These are phyloP conservation scores for Saccharomycopsis javanensis DNA, from an alignment of 805 yeast species.

Conservation along the genomic window DNA sequence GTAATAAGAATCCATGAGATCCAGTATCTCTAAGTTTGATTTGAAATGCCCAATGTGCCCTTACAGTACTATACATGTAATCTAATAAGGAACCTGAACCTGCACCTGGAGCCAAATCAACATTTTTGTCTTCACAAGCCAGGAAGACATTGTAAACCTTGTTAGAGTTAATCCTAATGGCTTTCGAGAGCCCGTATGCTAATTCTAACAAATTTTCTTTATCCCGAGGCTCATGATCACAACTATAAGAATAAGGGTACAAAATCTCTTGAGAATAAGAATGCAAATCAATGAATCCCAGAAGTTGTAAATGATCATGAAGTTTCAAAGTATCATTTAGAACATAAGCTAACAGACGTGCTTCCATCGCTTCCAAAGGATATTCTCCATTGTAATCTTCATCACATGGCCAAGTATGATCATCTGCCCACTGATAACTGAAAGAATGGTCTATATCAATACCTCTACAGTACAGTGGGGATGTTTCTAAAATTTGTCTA, in stretches of 20 bases:
- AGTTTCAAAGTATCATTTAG: conserved; percentile 29
- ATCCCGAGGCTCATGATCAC: conserved; percentile 65
- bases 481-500: conserved; percentile 53
- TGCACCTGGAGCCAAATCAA: conserved; percentile 61
- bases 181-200: conserved; percentile 71
- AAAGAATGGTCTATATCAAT: conserved; percentile 82
- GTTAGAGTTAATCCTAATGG: conserved; percentile 56
- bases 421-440: conserved; percentile 66
- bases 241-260: conserved; percentile 76
- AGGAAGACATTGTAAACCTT: conserved; percentile 59
- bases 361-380: conserved; percentile 60
- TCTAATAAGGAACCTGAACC: conserved; percentile 78
- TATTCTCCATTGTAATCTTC: conserved; percentile 74
- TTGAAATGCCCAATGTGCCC: conserved; percentile 79
- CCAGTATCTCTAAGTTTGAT: conserved; percentile 76
- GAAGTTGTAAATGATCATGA: conserved; percentile 43
- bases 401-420: conserved; percentile 53
- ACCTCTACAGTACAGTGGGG: conserved; percentile 60
- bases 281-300: conserved; percentile 75
- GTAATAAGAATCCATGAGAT: conserved; percentile 71
- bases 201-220: conserved; percentile 71
- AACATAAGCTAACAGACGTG: conserved; percentile 38
- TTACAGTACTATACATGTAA: conserved; percentile 48
- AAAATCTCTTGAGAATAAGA: conserved; percentile 78
- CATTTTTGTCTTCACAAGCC: conserved; percentile 72